These are phyloP conservation scores for Ilyonectria robusta DNA, from an alignment of 2,329 filamentous ascomycete genomes.

Conservation along the genomic window DNA sequence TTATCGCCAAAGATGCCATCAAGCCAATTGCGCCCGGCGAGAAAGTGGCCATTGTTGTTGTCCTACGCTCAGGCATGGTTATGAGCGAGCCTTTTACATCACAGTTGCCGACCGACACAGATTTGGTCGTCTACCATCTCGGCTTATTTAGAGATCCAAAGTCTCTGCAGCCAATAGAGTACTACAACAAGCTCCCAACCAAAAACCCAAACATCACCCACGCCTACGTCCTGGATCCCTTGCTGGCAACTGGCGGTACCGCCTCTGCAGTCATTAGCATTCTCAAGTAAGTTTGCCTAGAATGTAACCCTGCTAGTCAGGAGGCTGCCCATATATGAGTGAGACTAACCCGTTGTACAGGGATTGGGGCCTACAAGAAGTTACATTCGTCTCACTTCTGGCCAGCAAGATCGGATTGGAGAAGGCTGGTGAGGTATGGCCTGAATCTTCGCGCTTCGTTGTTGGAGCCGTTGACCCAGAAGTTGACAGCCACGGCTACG, in stretches of 20 bases:
- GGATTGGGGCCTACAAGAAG: constrained; percentile 76
- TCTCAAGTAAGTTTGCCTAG: constrained; percentile 50
- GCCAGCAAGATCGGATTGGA: constrained; percentile 66
- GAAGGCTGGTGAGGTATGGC: constrained; percentile 69
- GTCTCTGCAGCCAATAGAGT: constrained; percentile 74
- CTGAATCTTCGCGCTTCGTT: constrained; percentile 39
- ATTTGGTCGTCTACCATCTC: constrained; percentile 70
- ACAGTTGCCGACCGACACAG: constrained; percentile 42
- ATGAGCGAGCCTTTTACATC: constrained; percentile 55
- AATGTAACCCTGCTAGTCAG: no score
- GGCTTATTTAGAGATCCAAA: constrained; percentile 62
- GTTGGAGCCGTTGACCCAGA: constrained; percentile 64
- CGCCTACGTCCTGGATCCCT: constrained; percentile 76
- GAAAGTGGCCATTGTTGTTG: constrained; percentile 46
- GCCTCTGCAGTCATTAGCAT: constrained; percentile 76
- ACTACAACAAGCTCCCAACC: constrained; percentile 77
- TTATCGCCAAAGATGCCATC: constrained; percentile 28
- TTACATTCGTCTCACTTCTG: constrained; percentile 63
- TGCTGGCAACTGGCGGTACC: constrained; percentile 79
- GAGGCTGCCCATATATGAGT: not conserved
- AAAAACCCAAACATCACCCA: constrained; percentile 56
- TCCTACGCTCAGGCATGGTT: constrained; percentile 55
- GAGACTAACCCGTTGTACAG: constrained; percentile 41
- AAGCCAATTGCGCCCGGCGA: constrained; percentile 35
- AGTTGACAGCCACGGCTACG: constrained; percentile 70